These are phyloP conservation scores for Pugionium dolabratum DNA, from an alignment of 345 rosid genomes.

Conservation along the genomic window DNA sequence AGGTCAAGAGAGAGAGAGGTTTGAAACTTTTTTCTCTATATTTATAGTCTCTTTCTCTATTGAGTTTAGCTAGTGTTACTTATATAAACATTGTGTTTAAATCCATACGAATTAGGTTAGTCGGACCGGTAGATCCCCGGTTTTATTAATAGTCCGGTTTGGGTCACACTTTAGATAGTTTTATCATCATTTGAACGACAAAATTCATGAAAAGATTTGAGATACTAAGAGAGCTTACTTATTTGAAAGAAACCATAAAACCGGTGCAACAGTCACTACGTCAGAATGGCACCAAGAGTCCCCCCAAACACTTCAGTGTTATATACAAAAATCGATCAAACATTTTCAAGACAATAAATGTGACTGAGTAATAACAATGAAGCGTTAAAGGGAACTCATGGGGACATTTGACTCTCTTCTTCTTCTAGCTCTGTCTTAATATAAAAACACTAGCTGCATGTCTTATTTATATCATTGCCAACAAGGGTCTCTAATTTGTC, in stretches of 20 bases:
- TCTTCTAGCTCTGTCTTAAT: not conserved
- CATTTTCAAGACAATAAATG: slow-evolving; percentile 12
- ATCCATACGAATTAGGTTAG: no score
- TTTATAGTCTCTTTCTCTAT: no score
- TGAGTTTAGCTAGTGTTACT: no score
- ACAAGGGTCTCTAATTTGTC: not conserved
- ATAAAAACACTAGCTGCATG: not conserved
- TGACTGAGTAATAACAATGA: slow-evolving; percentile 31
- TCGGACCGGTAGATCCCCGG: no score
- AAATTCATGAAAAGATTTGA: no score
- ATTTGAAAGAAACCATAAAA: not conserved
- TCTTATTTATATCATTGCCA: slow-evolving; percentile 15
- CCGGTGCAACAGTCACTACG: not conserved
- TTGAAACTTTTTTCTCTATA: no score
- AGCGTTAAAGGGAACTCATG: slow-evolving; percentile 43
- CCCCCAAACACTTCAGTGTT: slow-evolving; percentile 48
- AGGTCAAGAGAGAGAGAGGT: no score
- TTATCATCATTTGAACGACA: no score
- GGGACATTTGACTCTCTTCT: slow-evolving; percentile 35
- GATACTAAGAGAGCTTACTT: not conserved
- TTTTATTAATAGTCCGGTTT: no score
- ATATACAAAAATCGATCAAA: slow-evolving; percentile 11
- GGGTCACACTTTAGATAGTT: no score
- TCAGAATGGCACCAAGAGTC: slow-evolving; percentile 42
- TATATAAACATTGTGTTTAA: no score